phyloP scores from a whole-genome alignment of 139 green algal species.

The Tetraselmis striata region DNA sequence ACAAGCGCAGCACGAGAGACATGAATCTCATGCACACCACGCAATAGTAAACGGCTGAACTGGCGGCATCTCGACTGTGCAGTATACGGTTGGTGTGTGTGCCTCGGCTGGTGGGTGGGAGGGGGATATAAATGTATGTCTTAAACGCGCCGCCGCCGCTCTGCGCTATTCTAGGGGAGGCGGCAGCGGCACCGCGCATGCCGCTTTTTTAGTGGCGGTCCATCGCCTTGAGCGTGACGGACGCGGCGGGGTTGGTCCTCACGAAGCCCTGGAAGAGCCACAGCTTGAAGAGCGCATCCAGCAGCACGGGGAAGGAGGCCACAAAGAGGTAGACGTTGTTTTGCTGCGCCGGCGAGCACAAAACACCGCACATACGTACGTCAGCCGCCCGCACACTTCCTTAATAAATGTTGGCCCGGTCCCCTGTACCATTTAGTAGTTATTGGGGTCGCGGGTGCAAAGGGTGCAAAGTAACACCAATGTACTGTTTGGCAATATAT shows the following conservation, averaged over 20 bases:
- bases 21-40: background rate
- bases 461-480: background rate
- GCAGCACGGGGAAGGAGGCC: constrained; percentile 68
- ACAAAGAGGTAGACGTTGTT: constrained; percentile 54
- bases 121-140: too few relatives aligned
- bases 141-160: too few relatives aligned
- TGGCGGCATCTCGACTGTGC: too few relatives aligned
- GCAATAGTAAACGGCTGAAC: background rate
- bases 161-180: background rate
- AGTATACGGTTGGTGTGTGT: too few relatives aligned
- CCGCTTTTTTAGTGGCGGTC: constrained; percentile 56
- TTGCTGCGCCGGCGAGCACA: constrained; percentile 22
- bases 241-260: constrained; percentile 64
- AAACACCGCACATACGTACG: background rate
- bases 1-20: too few relatives aligned
- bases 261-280: constrained; percentile 87
- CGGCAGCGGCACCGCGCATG: background rate
- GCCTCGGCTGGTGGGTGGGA: too few relatives aligned
- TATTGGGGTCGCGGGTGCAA: too few relatives aligned
- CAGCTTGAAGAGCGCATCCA: constrained; percentile 88
- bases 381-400: background rate
- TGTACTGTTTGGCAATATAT: background rate
- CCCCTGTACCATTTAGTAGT: background rate
- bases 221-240: constrained; percentile 77
- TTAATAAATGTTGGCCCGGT: background rate